Percentiles rank a stretch among this genome's conserved stretches.
Evolutionary conservation across 441 rosid species (phyloP).

Genomic region (Sinapis alba): DNA sequence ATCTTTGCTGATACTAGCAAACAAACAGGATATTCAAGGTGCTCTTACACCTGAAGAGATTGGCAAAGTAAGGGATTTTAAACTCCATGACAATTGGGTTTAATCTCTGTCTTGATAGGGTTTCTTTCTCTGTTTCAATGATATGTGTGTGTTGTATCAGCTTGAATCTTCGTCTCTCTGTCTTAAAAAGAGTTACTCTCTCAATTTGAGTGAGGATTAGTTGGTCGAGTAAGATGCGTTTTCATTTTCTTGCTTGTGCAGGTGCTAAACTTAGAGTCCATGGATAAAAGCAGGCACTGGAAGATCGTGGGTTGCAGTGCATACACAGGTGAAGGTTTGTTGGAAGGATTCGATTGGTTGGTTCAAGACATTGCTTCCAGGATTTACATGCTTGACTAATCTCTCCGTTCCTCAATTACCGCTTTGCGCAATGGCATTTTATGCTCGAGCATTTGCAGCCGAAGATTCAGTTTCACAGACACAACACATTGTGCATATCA

Average conservation of each 20-base stretch:
- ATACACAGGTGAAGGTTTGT: constrained; percentile 83
- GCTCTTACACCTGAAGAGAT: constrained; percentile 84
- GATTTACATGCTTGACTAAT: constrained; percentile 80
- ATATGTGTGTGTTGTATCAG: neutral
- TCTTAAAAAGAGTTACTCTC: neutral
- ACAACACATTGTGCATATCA: neutral
- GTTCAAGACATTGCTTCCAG: constrained; percentile 93
- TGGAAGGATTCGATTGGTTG: constrained; percentile 91
- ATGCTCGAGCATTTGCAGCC: neutral
- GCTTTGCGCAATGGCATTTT: neutral
- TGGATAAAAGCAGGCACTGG: constrained; percentile 93
- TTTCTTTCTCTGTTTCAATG: neutral
- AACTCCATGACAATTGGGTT: neutral
- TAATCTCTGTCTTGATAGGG: too few relatives aligned
- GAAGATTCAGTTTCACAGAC: neutral
- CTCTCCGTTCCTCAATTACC: neutral
- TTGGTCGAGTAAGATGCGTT: neutral
- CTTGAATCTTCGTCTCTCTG: neutral
- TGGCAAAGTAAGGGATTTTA: constrained; percentile 59
- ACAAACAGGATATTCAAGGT: constrained; percentile 92
- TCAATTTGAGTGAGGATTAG: neutral
- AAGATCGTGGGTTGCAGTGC: constrained; percentile 90
- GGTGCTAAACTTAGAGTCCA: constrained; percentile 80
- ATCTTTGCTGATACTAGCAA: constrained; percentile 81
- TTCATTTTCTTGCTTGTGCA: constrained; percentile 28